phyloP scores from a whole-genome alignment of 2,329 filamentous ascomycete species.

The Fusarium foetens region DNA sequence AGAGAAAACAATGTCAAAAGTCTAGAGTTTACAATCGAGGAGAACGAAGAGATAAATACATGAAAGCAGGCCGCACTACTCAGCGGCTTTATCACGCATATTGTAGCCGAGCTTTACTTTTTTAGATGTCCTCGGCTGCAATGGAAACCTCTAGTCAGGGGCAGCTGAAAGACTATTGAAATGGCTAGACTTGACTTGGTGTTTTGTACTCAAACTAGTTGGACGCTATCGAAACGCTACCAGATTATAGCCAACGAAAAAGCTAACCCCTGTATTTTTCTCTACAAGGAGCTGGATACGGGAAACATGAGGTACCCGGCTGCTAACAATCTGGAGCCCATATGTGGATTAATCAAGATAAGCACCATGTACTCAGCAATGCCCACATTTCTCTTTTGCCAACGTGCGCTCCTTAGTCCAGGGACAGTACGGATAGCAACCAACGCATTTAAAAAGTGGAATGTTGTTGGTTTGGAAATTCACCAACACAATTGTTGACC shows the following conservation, averaged over 20 bases:
- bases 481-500: fast-evolving
- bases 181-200: background rate
- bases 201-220: background rate
- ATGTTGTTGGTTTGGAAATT: background rate
- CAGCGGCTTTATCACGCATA: background rate
- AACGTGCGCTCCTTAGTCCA: background rate
- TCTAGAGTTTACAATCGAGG: background rate
- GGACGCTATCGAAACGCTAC: background rate
- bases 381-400: background rate
- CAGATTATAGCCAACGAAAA: background rate
- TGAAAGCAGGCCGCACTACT: background rate
- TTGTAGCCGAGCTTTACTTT: background rate
- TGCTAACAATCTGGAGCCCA: fast-evolving
- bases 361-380: fast-evolving
- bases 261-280: background rate
- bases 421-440: background rate
- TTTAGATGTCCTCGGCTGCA: background rate
- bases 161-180: background rate
- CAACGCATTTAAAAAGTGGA: background rate
- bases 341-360: background rate
- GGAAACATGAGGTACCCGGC: background rate
- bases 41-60: background rate
- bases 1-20: background rate
- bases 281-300: background rate
- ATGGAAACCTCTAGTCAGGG: background rate